Evolutionary conservation across 306 rosid genomes (phyloP).

Genomic region (Begonia loranthoides): DNA sequence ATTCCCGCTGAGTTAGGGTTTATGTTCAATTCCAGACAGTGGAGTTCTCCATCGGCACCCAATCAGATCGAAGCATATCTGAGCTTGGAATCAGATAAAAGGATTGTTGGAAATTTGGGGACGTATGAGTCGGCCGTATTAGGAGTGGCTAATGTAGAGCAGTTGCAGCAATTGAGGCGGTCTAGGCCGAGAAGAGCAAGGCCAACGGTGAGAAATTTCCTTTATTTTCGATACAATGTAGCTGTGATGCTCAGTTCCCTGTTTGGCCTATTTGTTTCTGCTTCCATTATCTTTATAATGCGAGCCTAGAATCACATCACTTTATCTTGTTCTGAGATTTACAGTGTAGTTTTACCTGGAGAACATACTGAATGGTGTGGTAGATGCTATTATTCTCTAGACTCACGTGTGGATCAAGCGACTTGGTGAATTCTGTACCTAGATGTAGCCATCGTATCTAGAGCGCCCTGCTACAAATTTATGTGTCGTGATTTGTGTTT

Average conservation of each 20-base stretch:
- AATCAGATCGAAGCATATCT: conserved; percentile 50
- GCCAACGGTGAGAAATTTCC: conserved; percentile 34
- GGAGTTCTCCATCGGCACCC: conserved; percentile 36
- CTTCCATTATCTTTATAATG: neutral
- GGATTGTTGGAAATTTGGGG: conserved; percentile 58
- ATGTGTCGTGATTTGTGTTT: too few species aligned
- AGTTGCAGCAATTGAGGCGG: conserved; percentile 49
- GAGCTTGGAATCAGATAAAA: conserved; percentile 57
- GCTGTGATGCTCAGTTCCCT: neutral
- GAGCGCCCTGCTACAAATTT: too few species aligned
- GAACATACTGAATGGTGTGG: too few species aligned
- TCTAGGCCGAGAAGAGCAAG: conserved; percentile 63
- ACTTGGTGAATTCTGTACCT: too few species aligned
- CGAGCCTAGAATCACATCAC: too few species aligned
- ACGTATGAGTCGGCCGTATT: conserved; percentile 71
- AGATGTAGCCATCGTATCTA: too few species aligned
- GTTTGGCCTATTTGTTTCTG: neutral
- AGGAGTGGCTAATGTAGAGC: conserved; percentile 43
- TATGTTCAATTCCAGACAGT: conserved; percentile 63
- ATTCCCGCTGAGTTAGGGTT: conserved; percentile 81
- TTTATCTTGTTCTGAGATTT: too few species aligned
- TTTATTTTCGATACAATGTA: neutral
- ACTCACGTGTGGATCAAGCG: too few species aligned
- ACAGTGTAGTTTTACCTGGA: too few species aligned
- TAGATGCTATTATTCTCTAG: too few species aligned